phyloP scores from a whole-genome alignment of 2,329 filamentous ascomycete genomes.

The Colletotrichum sidae region DNA sequence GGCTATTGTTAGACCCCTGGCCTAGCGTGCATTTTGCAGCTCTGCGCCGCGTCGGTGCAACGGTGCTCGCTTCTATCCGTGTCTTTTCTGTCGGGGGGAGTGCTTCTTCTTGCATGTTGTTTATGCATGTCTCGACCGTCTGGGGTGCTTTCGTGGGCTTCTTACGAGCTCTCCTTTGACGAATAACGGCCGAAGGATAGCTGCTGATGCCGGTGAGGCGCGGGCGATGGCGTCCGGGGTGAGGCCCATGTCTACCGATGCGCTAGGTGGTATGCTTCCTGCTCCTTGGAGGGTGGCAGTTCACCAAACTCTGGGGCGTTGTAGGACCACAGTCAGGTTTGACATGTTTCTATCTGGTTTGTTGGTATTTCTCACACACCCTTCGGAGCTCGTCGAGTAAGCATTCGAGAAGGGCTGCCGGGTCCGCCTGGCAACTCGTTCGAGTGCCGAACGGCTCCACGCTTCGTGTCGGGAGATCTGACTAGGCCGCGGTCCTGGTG shows the following conservation, averaged over 20 bases:
- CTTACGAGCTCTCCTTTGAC: background rate
- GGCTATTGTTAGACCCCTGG: slow-evolving; percentile 19
- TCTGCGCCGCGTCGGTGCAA: slow-evolving; percentile 7
- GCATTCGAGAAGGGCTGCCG: slow-evolving; percentile 15
- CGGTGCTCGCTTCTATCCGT: background rate
- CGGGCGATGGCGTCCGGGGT: slow-evolving; percentile 2
- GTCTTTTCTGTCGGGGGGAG: background rate
- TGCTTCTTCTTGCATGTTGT: no score
- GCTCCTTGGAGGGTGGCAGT: background rate
- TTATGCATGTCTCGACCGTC: no score
- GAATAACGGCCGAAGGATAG: background rate
- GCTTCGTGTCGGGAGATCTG: slow-evolving; percentile 14
- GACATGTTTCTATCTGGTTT: background rate
- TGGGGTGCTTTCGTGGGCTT: background rate
- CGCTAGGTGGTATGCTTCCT: slow-evolving; percentile 11
- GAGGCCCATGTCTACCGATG: background rate
- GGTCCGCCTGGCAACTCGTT: background rate
- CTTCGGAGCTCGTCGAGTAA: no score
- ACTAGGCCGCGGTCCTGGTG: background rate
- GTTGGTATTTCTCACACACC: no score
- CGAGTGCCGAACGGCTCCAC: background rate
- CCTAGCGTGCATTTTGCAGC: slow-evolving; percentile 19
- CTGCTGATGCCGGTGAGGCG: slow-evolving; percentile 22
- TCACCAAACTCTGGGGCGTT: background rate
- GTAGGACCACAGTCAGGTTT: background rate